Conservation (phyloP, 2,329 filamentous ascomycete species). For the Aspergillus amoenus region DNA sequence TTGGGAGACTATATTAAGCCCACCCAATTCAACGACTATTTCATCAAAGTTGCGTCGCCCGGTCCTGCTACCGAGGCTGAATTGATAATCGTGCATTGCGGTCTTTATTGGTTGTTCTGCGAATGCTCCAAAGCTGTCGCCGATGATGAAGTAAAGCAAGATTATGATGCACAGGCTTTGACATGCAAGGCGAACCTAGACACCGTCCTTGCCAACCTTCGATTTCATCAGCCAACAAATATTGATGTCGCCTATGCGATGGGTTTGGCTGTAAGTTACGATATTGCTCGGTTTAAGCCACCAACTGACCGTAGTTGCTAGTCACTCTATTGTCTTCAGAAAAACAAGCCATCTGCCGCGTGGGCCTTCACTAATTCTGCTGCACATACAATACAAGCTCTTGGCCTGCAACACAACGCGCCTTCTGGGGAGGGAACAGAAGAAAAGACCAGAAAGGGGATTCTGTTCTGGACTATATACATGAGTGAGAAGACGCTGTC, state of each 20-base stretch:
- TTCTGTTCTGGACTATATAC: conserved; percentile 4
- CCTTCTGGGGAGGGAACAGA: background rate
- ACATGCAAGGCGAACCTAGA: background rate
- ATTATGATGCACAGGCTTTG: background rate
- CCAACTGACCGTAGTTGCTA: background rate
- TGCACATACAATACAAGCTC: background rate
- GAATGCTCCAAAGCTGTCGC: background rate
- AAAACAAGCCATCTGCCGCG: background rate
- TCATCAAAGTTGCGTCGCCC: background rate
- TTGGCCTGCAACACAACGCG: background rate
- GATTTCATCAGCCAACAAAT: background rate
- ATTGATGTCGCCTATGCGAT: background rate
- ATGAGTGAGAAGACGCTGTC: conserved; percentile 4
- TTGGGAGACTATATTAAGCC: background rate
- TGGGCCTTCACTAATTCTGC: background rate
- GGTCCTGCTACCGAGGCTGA: background rate
- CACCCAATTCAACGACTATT: background rate
- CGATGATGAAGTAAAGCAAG: background rate
- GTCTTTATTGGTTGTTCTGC: background rate
- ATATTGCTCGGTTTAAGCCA: background rate
- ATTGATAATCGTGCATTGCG: background rate
- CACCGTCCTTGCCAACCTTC: background rate
- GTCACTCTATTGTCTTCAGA: background rate
- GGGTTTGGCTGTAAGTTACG: background rate
- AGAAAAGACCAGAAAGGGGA: background rate